These are phyloP conservation scores for Amanita subjunquillea DNA, from an alignment of 768 basidiomycete species.

Conservation along the genomic window DNA sequence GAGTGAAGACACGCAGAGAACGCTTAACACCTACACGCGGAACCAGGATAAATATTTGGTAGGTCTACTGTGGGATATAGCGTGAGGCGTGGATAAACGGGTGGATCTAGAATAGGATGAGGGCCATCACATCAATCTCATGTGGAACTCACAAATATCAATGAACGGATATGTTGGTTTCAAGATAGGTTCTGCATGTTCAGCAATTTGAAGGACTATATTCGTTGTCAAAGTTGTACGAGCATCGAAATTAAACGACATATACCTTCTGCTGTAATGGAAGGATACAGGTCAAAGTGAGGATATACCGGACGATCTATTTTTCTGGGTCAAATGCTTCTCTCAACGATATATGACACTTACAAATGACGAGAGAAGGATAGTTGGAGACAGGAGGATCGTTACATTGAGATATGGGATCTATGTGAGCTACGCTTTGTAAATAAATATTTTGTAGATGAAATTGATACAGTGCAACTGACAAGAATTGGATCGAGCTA, in stretches of 20 bases:
- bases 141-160: constrained; percentile 19
- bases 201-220: neutral
- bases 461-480: neutral
- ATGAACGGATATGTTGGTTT: constrained; percentile 19
- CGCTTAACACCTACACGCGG: constrained; percentile 4
- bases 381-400: neutral
- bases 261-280: neutral
- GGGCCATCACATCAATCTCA: neutral
- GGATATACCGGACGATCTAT: constrained; percentile 9
- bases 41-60: neutral
- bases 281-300: constrained; percentile 6
- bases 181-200: neutral
- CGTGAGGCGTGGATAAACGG: constrained; percentile 13
- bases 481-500: neutral
- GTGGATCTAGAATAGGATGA: constrained; percentile 7
- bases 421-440: neutral
- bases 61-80: constrained; percentile 12
- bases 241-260: neutral
- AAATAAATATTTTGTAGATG: neutral
- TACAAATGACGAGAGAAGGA: constrained; percentile 12
- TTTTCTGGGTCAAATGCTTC: neutral
- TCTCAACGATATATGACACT: neutral
- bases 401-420: no score
- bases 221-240: neutral
- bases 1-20: neutral